Evolutionary conservation across 2,329 filamentous ascomycete genomes (phyloP).

Genomic region (Aspergillus costaricaensis): DNA sequence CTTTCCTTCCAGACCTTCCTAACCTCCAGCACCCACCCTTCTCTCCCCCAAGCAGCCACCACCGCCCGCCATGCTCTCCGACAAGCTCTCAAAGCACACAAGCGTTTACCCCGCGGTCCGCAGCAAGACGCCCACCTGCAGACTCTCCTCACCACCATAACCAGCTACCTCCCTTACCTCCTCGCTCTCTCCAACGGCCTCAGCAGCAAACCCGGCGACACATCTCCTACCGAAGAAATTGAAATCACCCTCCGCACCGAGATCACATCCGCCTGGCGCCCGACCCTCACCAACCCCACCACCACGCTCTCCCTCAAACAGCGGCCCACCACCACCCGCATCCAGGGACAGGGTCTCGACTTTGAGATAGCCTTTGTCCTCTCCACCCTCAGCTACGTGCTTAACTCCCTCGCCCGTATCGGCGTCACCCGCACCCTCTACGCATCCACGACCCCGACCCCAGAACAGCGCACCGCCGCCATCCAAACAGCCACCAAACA

Average conservation of each 20-base stretch:
- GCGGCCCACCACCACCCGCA: constrained; percentile 49
- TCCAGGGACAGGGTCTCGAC: constrained; percentile 72
- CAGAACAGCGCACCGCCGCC: constrained; percentile 68
- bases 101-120: constrained; percentile 69
- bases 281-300: constrained; percentile 65
- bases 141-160: constrained; percentile 67
- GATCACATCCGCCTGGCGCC: constrained; percentile 77
- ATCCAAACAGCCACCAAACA: constrained; percentile 75
- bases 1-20: constrained; percentile 80
- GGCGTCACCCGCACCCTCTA: constrained; percentile 71
- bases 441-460: constrained; percentile 62
- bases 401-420: constrained; percentile 71
- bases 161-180: constrained; percentile 80
- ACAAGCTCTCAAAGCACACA: constrained; percentile 83
- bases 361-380: constrained; percentile 81
- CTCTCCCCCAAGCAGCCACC: constrained; percentile 77
- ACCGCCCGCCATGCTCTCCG: constrained; percentile 81
- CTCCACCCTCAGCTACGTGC: constrained; percentile 72
- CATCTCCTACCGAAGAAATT: constrained; percentile 60
- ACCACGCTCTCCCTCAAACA: constrained; percentile 35
- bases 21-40: constrained; percentile 80
- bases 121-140: constrained; percentile 72
- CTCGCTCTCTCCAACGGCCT: constrained; percentile 74
- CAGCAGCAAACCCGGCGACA: constrained; percentile 52
- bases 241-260: constrained; percentile 67